Percentiles rank a stretch among this genome's conserved stretches.
These are phyloP conservation scores for Symbiodinium pilosum DNA, from an alignment of 73 alveolate species.

Conservation along the genomic window DNA sequence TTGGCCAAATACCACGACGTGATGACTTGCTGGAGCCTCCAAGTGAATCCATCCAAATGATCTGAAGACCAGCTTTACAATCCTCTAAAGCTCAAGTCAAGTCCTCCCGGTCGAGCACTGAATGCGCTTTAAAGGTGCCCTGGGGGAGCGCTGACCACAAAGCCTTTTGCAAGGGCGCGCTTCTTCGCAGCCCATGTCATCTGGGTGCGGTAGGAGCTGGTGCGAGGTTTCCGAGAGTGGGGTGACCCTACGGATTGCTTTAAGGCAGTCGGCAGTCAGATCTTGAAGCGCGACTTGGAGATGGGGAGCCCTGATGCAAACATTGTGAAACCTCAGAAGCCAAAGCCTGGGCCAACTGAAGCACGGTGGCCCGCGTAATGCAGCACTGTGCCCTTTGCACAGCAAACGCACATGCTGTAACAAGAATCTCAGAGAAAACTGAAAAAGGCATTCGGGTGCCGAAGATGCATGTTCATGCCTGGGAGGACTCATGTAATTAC, in stretches of 20 bases:
- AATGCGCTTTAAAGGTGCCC: not conserved
- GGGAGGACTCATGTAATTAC: no score
- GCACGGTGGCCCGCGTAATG: not conserved
- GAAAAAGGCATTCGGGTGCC: no score
- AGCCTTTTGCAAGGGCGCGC: not conserved
- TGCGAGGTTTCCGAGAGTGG: not conserved
- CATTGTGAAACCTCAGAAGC: not conserved
- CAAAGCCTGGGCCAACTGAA: not conserved
- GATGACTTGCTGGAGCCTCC: not conserved
- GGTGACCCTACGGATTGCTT: not conserved
- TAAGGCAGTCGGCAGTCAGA: not conserved
- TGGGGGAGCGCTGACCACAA: conserved; percentile 9
- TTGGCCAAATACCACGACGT: not conserved
- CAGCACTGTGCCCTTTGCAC: conserved; percentile 16
- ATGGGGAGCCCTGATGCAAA: no score
- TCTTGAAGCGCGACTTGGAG: not conserved
- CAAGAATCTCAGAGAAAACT: not conserved
- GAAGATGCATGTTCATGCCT: no score
- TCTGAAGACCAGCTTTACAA: no score
- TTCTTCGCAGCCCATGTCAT: conserved; percentile 5
- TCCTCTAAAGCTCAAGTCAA: not conserved
- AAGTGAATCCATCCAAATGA: not conserved
- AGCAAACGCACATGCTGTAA: conserved; percentile 1
- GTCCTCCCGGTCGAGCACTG: not conserved
- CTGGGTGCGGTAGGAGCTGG: not conserved